These are phyloP conservation scores for Pseudocercospora fijiensis DNA, from an alignment of 2,329 filamentous ascomycete genomes.

Conservation along the genomic window DNA sequence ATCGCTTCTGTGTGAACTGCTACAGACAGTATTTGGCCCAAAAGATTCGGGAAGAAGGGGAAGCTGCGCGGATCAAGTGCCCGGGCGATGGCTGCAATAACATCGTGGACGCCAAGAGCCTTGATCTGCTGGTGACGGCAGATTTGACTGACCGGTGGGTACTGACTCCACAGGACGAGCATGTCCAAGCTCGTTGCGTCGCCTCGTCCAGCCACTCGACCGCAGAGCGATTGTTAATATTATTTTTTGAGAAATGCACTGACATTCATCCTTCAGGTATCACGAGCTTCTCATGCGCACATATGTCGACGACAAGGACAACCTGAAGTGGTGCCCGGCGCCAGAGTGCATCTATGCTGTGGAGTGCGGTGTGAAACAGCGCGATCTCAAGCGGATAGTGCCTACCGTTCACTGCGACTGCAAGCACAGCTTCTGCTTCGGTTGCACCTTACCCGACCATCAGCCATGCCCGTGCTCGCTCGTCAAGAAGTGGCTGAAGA, in stretches of 20 bases:
- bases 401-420: conserved; percentile 87
- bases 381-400: conserved; percentile 79
- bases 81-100: conserved; percentile 82
- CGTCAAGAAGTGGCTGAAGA: conserved; percentile 95
- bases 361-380: conserved; percentile 83
- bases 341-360: conserved; percentile 95
- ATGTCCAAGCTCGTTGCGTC: not conserved
- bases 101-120: conserved; percentile 85
- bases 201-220: not conserved
- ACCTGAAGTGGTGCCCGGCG: conserved; percentile 94
- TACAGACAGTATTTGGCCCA: conserved; percentile 87
- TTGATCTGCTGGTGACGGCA: conserved; percentile 69
- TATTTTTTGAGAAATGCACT: not conserved
- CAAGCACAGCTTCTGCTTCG: conserved; percentile 89
- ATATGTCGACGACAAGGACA: conserved; percentile 95
- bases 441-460: conserved; percentile 84
- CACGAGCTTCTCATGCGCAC: conserved; percentile 84
- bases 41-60: conserved; percentile 93
- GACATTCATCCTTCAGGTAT: conserved; percentile 51
- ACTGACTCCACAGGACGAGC: not conserved
- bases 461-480: conserved; percentile 88
- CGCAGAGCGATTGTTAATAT: not conserved
- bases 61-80: conserved; percentile 92
- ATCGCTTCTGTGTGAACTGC: conserved; percentile 89
- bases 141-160: conserved; percentile 55